These are phyloP conservation scores for Pinus tabuliformis DNA, from an alignment of 75 land plant species.

Conservation along the genomic window DNA sequence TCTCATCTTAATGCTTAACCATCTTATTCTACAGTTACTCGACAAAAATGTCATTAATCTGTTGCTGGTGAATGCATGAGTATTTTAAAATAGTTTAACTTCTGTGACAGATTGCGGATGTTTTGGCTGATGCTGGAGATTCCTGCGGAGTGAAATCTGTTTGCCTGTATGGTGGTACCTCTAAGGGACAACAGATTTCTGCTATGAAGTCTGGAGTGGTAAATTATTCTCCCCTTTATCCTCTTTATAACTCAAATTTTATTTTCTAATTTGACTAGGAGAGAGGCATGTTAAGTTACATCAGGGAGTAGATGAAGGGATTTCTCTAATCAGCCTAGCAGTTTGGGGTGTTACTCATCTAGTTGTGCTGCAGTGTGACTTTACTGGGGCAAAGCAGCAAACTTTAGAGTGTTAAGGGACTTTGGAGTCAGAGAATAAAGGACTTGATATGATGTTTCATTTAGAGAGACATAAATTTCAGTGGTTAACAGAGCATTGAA, in stretches of 20 bases:
- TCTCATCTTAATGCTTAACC: neutral
- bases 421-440: neutral
- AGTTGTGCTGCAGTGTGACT: constrained; percentile 2
- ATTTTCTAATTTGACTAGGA: neutral
- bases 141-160: constrained; percentile 67
- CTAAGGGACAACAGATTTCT: constrained; percentile 83
- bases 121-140: constrained; percentile 75
- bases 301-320: neutral
- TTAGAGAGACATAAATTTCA: too few relatives aligned
- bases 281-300: neutral
- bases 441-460: too few relatives aligned
- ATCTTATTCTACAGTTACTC: neutral
- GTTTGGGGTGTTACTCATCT: constrained; percentile 3
- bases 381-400: neutral
- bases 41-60: neutral
- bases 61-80: neutral
- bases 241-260: neutral
- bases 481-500: too few relatives aligned
- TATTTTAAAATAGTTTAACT: neutral
- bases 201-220: constrained; percentile 80
- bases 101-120: constrained; percentile 73
- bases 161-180: constrained; percentile 92
- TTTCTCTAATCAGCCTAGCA: neutral
- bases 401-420: neutral
- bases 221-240: constrained; percentile 17